Evolutionary conservation across 2,329 filamentous ascomycete species (phyloP).

Genomic region (Pseudocercospora ulei): DNA sequence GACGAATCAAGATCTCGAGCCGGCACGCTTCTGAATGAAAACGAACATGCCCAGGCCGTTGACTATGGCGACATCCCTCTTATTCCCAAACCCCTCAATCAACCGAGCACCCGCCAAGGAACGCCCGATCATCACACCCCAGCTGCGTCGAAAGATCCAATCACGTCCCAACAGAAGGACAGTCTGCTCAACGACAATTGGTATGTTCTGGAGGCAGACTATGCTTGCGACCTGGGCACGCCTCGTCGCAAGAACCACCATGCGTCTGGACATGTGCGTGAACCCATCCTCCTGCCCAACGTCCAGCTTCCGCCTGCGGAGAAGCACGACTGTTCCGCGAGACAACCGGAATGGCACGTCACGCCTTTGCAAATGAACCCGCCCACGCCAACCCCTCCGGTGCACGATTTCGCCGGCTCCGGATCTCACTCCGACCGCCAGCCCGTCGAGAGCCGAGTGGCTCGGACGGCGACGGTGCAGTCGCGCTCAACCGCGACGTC

Average conservation of each 20-base stretch:
- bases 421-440: constrained; percentile 15
- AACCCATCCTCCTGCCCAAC: constrained; percentile 18
- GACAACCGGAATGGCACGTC: constrained; percentile 10
- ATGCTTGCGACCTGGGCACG: constrained; percentile 25
- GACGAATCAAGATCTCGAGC: constrained; percentile 20
- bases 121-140: constrained; percentile 16
- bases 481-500: constrained; percentile 27
- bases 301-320: constrained; percentile 16
- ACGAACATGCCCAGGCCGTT: constrained; percentile 14
- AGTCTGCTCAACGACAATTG: constrained; percentile 41
- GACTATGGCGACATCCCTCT: constrained; percentile 18
- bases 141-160: constrained; percentile 18
- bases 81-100: constrained; percentile 10
- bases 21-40: constrained; percentile 18
- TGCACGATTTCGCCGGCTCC: constrained; percentile 14
- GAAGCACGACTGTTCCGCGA: constrained; percentile 26
- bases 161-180: constrained; percentile 30
- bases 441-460: constrained; percentile 22
- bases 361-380: constrained; percentile 44
- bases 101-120: constrained; percentile 9
- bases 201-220: constrained; percentile 36
- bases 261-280: constrained; percentile 5
- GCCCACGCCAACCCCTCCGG: constrained; percentile 35
- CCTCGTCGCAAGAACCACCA: constrained; percentile 17
- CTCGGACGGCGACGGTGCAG: constrained; percentile 30